Evolutionary conservation across 2,329 filamentous ascomycete genomes (phyloP).

Genomic region (Penicillium sp.): DNA sequence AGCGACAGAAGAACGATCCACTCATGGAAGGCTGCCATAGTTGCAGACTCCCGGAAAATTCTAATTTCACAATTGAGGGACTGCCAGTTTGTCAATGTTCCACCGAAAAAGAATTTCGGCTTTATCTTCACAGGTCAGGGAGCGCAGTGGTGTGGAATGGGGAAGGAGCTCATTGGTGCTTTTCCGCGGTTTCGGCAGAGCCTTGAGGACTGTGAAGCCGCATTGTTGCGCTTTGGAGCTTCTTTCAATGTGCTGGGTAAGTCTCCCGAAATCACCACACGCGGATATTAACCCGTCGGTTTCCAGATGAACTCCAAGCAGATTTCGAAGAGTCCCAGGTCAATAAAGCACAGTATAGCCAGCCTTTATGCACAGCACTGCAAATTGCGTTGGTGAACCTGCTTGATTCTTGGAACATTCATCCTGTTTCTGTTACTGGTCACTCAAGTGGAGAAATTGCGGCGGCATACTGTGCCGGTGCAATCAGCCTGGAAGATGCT

Average conservation of each 20-base stretch:
- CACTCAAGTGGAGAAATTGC: conserved; percentile 32
- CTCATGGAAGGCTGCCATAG: neutral
- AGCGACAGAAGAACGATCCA: neutral
- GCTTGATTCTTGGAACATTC: conserved; percentile 21
- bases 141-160: conserved; percentile 34
- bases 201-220: conserved; percentile 9
- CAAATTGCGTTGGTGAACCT: conserved; percentile 30
- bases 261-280: neutral
- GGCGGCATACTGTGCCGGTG: neutral
- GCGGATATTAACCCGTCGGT: neutral
- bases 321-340: neutral
- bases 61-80: neutral
- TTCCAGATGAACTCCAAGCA: neutral
- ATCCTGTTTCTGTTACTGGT: conserved; percentile 22
- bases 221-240: neutral
- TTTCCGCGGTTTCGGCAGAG: conserved; percentile 8
- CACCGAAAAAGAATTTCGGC: neutral
- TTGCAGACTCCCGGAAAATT: neutral
- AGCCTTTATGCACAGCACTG: conserved; percentile 26
- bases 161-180: conserved; percentile 17
- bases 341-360: conserved; percentile 3
- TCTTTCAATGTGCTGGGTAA: conserved; percentile 2
- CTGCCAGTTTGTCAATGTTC: neutral
- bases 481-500: conserved; percentile 22
- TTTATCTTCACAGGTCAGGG: conserved; percentile 37